Conservation (phyloP, 2,329 filamentous ascomycete species). For the Lomentospora prolificans region DNA sequence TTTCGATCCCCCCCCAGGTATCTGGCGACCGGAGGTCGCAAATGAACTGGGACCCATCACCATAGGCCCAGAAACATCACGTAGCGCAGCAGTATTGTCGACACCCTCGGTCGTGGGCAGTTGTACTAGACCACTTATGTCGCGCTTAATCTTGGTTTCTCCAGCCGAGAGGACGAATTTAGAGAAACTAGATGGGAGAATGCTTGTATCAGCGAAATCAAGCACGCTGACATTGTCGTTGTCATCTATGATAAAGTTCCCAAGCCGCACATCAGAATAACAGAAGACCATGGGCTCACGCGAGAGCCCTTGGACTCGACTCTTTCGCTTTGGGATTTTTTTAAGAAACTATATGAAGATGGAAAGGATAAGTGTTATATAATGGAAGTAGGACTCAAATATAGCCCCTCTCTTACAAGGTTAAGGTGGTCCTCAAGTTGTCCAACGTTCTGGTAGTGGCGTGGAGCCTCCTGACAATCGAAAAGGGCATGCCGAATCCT, state of each 20-base stretch:
- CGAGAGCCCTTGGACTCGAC: constrained; percentile 9
- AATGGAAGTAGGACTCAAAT: background rate
- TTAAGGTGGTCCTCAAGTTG: constrained; percentile 15
- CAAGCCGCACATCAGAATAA: constrained; percentile 11
- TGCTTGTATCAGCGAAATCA: constrained; percentile 12
- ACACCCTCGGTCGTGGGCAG: constrained; percentile 10
- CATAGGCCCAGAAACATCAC: background rate
- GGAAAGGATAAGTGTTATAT: background rate
- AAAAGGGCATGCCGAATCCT: constrained; percentile 10
- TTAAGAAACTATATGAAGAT: constrained; percentile 5
- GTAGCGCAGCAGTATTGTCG: constrained; percentile 9
- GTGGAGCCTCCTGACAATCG: constrained; percentile 7
- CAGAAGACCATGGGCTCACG: constrained; percentile 15
- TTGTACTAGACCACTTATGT: constrained; percentile 9
- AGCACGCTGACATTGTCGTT: constrained; percentile 10
- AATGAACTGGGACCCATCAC: background rate
- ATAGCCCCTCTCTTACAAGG: constrained; percentile 9
- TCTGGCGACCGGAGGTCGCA: background rate
- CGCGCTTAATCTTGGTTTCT: constrained; percentile 1
- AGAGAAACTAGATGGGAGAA: constrained; percentile 14
- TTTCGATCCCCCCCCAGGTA: background rate
- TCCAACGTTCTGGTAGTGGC: constrained; percentile 12
- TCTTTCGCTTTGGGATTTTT: constrained; percentile 8
- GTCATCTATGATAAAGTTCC: constrained; percentile 14
- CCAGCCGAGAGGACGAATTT: constrained; percentile 1